Conservation (phyloP, 208 protist genomes). For the Trypanosoma lewisi region DNA sequence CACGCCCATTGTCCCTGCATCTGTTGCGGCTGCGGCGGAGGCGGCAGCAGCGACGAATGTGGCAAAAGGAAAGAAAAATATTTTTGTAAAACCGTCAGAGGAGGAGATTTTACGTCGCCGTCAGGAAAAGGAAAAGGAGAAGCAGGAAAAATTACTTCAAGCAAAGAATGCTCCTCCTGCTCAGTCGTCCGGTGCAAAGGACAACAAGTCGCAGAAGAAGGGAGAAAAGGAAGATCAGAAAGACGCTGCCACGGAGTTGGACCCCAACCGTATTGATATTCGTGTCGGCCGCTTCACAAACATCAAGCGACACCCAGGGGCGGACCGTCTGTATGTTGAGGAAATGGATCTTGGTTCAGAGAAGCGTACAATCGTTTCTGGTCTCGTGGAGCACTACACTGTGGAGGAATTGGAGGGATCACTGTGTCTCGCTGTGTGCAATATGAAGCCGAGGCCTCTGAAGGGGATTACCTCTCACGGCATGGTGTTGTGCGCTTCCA, state of each 20-base stretch:
- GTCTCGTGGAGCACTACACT: slow-evolving; percentile 82
- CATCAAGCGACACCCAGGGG: slow-evolving; percentile 74
- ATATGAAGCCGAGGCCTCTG: slow-evolving; percentile 91
- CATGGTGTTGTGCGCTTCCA: slow-evolving; percentile 92
- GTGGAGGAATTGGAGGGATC: slow-evolving; percentile 69
- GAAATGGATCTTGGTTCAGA: slow-evolving; percentile 91
- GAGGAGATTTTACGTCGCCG: slow-evolving; percentile 80
- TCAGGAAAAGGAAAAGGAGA: slow-evolving; percentile 71
- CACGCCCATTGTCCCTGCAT: slow-evolving; percentile 28
- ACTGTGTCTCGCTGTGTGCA: slow-evolving; percentile 87
- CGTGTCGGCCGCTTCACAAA: slow-evolving; percentile 85
- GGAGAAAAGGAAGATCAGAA: slow-evolving; percentile 7
- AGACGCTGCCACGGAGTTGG: slow-evolving; percentile 5
- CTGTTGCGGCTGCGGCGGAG: background rate
- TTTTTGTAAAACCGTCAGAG: slow-evolving; percentile 71
- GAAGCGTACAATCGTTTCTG: slow-evolving; percentile 89
- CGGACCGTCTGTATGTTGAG: slow-evolving; percentile 90
- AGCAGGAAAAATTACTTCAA: slow-evolving; percentile 54
- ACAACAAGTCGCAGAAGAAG: background rate
- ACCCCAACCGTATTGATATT: slow-evolving; percentile 56
- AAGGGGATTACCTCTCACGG: slow-evolving; percentile 88
- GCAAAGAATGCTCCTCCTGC: slow-evolving; percentile 23
- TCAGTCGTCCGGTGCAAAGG: slow-evolving; percentile 6
- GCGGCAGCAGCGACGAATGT: background rate
- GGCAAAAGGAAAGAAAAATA: slow-evolving; percentile 15